These are phyloP conservation scores for Phytophthora tentaculata DNA, from an alignment of 352 stramenopile species.

Conservation along the genomic window DNA sequence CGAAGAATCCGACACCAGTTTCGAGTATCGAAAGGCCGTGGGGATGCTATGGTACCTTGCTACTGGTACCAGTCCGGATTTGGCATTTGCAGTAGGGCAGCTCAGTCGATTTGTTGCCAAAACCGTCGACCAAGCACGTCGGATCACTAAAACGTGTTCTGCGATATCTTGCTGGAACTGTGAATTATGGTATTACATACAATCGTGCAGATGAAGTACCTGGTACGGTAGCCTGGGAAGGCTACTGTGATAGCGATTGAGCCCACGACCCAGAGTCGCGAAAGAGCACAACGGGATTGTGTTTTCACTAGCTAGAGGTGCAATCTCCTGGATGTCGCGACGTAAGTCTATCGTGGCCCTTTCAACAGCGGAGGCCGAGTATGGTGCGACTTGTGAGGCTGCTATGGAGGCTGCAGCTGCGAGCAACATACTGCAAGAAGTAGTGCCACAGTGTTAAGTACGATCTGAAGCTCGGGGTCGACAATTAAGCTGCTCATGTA, in stretches of 20 bases:
- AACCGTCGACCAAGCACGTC: neutral
- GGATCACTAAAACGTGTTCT: slow-evolving; percentile 10
- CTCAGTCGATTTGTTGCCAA: slow-evolving; percentile 13
- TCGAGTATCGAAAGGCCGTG: slow-evolving; percentile 3
- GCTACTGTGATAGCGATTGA: neutral
- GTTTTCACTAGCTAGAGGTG: neutral
- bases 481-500: neutral
- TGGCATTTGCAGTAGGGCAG: slow-evolving; percentile 14
- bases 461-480: neutral
- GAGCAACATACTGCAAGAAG: neutral
- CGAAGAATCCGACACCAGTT: neutral
- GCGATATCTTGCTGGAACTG: slow-evolving; percentile 9
- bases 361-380: neutral
- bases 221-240: neutral
- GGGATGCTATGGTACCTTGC: slow-evolving; percentile 17
- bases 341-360: neutral
- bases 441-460: neutral
- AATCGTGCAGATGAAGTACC: neutral
- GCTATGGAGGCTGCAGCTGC: neutral
- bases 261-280: neutral
- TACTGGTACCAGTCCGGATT: slow-evolving; percentile 8
- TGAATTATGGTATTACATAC: slow-evolving; percentile 14
- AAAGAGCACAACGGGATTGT: neutral
- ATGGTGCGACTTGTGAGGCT: neutral
- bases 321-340: neutral